Conservation (phyloP, 1,284 basidiomycete genomes). For the Cryptococcus sp. region DNA sequence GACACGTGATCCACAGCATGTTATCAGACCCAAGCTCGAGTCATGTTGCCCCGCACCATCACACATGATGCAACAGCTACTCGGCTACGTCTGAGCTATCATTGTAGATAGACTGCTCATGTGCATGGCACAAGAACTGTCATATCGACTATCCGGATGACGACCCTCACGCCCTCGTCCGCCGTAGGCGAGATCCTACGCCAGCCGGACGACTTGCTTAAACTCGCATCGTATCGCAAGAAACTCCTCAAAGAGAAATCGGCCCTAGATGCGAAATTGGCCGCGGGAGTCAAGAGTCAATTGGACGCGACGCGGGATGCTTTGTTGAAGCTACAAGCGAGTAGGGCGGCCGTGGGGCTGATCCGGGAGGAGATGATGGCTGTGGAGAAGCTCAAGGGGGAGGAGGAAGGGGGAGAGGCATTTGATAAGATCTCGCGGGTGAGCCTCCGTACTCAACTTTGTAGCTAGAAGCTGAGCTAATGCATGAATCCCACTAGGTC, state of each 20-base stretch:
- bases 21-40: neutral
- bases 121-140: too few relatives aligned
- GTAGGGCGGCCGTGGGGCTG: conserved; percentile 76
- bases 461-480: neutral
- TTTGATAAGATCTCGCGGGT: conserved; percentile 93
- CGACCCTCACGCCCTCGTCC: conserved; percentile 36
- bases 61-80: too few relatives aligned
- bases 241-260: conserved; percentile 96
- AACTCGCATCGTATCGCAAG: conserved; percentile 84
- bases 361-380: conserved; percentile 91
- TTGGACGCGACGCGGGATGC: conserved; percentile 88
- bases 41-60: neutral
- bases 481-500: conserved; percentile 60
- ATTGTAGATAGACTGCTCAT: too few relatives aligned
- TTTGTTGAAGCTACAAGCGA: conserved; percentile 78
- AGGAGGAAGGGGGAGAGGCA: conserved; percentile 50
- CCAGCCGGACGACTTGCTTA: conserved; percentile 89
- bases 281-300: conserved; percentile 91
- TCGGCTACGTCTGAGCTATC: too few relatives aligned
- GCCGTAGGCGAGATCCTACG: conserved; percentile 70
- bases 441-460: too few relatives aligned
- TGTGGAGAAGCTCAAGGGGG: conserved; percentile 67
- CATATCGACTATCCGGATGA: conserved; percentile 23
- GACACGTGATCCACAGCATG: neutral
- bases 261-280: conserved; percentile 89